Evolutionary conservation across 805 yeast species (phyloP), one percentile per base, ranked within the genome.

Genomic region (Kazachstania psychrophila): DNA sequence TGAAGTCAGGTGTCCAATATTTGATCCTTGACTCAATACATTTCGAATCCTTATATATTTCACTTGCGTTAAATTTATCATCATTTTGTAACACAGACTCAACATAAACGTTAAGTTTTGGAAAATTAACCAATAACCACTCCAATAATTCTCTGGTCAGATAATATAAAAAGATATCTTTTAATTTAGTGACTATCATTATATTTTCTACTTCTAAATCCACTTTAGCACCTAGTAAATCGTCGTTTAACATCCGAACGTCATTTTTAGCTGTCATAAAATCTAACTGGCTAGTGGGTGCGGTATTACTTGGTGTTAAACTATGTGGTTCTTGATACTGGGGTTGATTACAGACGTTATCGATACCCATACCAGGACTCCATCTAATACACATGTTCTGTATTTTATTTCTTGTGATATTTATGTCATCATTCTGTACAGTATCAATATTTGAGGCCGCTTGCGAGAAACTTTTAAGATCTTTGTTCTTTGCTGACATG

Each of bases 151-250:
- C 92, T 39, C 89, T 67, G 0, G 95, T 83, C 31, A 85, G 62
- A 49, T 74, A 77, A 6, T 82, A 75, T 36, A 87, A 62, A 6
- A 86, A 77, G 47, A 81, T 78, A 54, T 87, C 96, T 37, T 94
- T 69, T 1, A 94, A 92, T 57, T 86, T 86, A n/a, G 95, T 86
- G 14, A 87, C 87, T 11, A 86, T 74, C 75, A 86, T 70, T 14
- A 86, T 74, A 13, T 83, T 75, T 31, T 71, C 70, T 14, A 82
- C 77, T 38, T 79, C 78, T 15, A 86, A 58, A 47, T 77, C 77
- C 19, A 86, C 76, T 4, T 82, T 79, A 3, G 88, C 83, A 45
- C 75, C 74, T 36, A 76, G 69, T 26, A 83, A 60, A 54, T 79
- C 79, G 43, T 76, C 77, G n/a, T 84, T 80, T 41, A 83, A 64